A percentile compares a stretch with the other conserved stretches of the same genome.
Evolutionary conservation across 208 protist species (phyloP).

Genomic region (Naegleria lovaniensis): DNA sequence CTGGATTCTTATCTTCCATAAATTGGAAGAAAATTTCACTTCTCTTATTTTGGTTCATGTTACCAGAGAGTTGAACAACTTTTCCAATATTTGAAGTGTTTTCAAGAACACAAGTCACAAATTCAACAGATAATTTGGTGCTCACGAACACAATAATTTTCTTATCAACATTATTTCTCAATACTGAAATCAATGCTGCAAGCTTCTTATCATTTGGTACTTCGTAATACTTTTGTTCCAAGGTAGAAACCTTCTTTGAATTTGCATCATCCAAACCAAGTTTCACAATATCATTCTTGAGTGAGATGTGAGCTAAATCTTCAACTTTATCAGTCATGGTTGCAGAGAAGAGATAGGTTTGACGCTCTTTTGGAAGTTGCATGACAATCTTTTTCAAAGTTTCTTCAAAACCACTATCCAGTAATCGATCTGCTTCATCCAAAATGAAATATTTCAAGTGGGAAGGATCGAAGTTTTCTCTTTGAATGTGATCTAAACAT

Average conservation of each 20-base stretch:
- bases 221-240: conserved; percentile 87
- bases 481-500: conserved; percentile 93
- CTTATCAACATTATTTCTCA: conserved; percentile 83
- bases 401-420: conserved; percentile 93
- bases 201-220: conserved; percentile 84
- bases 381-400: conserved; percentile 92
- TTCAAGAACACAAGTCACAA: conserved; percentile 75
- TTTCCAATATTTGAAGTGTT: conserved; percentile 48
- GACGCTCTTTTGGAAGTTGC: conserved; percentile 71
- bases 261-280: neutral
- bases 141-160: conserved; percentile 97
- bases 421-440: conserved; percentile 81
- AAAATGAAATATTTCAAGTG: conserved; percentile 81
- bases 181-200: conserved; percentile 87
- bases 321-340: conserved; percentile 96
- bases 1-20: conserved; percentile 39
- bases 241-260: conserved; percentile 79
- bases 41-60: conserved; percentile 52
- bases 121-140: conserved; percentile 92
- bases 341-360: conserved; percentile 94
- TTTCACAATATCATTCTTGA: neutral
- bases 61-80: conserved; percentile 59
- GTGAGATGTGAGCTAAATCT: conserved; percentile 51
- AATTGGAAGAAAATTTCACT: conserved; percentile 49
- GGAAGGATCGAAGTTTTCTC: conserved; percentile 92